phyloP scores from a whole-genome alignment of 495 filamentous ascomycete species.

The Aspergillus haitiensis region DNA sequence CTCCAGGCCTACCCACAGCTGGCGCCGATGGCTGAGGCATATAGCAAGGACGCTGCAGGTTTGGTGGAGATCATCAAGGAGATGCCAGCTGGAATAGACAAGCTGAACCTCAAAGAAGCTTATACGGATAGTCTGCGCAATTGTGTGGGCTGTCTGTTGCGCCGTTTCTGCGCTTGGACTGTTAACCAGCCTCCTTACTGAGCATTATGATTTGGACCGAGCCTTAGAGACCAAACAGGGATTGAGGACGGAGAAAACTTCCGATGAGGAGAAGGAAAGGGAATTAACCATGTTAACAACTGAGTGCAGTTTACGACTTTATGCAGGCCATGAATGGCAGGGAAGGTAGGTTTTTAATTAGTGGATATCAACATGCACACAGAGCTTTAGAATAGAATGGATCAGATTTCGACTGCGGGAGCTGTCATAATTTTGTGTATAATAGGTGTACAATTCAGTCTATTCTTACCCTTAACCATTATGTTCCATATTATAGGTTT shows the following conservation, averaged over 20 bases:
- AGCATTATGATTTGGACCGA: slow-evolving; percentile 55
- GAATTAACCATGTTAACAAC: no score
- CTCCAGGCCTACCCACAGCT: slow-evolving; percentile 44
- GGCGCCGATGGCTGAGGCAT: slow-evolving; percentile 44
- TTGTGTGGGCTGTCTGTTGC: slow-evolving; percentile 58
- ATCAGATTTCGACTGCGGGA: no score
- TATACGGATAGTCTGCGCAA: slow-evolving; percentile 58
- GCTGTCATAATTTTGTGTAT: no score
- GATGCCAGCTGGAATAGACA: slow-evolving; percentile 46
- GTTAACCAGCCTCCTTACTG: slow-evolving; percentile 49
- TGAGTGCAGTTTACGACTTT: no score
- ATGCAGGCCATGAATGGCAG: no score
- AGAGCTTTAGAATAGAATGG: no score
- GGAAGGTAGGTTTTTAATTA: no score
- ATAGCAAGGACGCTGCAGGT: slow-evolving; percentile 57
- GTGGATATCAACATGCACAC: no score
- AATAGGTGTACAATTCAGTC: no score
- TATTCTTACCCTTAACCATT: no score
- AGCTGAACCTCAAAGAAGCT: slow-evolving; percentile 48
- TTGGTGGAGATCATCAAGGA: slow-evolving; percentile 59
- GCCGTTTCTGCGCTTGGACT: slow-evolving; percentile 51
- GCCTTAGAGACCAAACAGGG: slow-evolving; percentile 50
- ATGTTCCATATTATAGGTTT: no score
- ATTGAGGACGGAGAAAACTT: slow-evolving; percentile 29
- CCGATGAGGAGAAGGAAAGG: no score